These are phyloP conservation scores for Eimeria sp. DNA, from an alignment of 169 alveolate genomes.

Conservation along the genomic window DNA sequence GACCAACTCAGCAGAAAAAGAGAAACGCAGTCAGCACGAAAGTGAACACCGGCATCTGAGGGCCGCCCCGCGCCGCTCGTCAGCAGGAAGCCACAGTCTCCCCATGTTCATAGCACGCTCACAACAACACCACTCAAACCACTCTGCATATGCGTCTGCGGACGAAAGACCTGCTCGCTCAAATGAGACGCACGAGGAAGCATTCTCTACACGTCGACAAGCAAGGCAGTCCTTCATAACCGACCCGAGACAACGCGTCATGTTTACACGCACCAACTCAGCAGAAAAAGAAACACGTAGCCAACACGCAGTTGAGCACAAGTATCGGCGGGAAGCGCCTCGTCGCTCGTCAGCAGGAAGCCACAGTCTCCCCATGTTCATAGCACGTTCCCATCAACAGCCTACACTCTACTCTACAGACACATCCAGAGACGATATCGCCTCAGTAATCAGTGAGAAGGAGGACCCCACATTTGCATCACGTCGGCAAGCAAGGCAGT, in stretches of 20 bases:
- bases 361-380: constrained; percentile 53
- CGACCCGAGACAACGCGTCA: constrained; percentile 39
- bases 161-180: neutral
- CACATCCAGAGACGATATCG: neutral
- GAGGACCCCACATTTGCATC: neutral
- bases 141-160: neutral
- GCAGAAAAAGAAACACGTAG: neutral
- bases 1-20: constrained; percentile 14
- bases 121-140: neutral
- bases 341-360: constrained; percentile 70
- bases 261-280: constrained; percentile 32
- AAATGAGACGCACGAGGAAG: neutral
- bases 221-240: constrained; percentile 27
- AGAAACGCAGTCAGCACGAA: neutral
- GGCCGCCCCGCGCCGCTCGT: neutral
- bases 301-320: constrained; percentile 5
- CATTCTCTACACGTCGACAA: neutral
- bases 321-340: neutral
- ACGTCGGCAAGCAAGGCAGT: constrained; percentile 59
- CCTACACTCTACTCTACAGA: neutral
- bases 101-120: constrained; percentile 44
- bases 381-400: constrained; percentile 26
- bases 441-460: neutral
- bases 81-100: constrained; percentile 55
- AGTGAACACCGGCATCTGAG: neutral